Base-by-base conservation (phyloP, 2,329 filamentous ascomycete species). In the Pseudogymnoascus pannorum region DNA sequence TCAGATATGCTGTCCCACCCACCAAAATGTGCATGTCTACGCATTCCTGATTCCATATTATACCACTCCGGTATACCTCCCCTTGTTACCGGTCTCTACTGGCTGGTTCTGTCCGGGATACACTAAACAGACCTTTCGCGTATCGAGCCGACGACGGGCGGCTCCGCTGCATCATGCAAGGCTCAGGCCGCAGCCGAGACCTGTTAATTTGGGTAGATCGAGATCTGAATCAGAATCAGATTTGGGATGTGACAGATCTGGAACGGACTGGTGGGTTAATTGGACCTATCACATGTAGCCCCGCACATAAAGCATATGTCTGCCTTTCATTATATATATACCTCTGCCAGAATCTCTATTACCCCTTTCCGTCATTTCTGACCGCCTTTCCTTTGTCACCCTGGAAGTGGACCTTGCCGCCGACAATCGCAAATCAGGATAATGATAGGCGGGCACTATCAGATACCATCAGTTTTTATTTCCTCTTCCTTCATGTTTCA, bases 191-290 rank as follows among this genome's bases (percentile, higher is more conserved):
- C 48, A 54, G 16, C 26, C 48, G 48, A 54, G 48, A 20, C 26
- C 11, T 31, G 48, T 54, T 54, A 54, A 54, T 54, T 54, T 31
- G 48, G 26, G 48, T 31, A 54, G 48, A 54, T 54, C 48, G 48
- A 54, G 48, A 54, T 54, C 48, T 54, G 48, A 54, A 54, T 54
- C 48, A 54, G 48, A 40, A 20, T 31, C 48, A 54, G 48, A 54
- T 54, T 54, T 54, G n/a, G 26, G n/a, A 54, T 33, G 26, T 54
- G 48, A 54, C 48, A 54, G 48, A 54, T 54, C 48, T 54, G 26
- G 48, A 54, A 54, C 16, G 48, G 16, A 31, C 16, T 54, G 48
- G 48, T 54, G 48, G 48, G 26, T 31, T 31, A 20, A 31, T 54
- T 54, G 48, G 26, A 54, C 26, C 48, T 54, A 54, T 54, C 48